These are phyloP conservation scores for Annulohypoxylon moriforme DNA, from an alignment of 495 filamentous ascomycete species.

Conservation along the genomic window DNA sequence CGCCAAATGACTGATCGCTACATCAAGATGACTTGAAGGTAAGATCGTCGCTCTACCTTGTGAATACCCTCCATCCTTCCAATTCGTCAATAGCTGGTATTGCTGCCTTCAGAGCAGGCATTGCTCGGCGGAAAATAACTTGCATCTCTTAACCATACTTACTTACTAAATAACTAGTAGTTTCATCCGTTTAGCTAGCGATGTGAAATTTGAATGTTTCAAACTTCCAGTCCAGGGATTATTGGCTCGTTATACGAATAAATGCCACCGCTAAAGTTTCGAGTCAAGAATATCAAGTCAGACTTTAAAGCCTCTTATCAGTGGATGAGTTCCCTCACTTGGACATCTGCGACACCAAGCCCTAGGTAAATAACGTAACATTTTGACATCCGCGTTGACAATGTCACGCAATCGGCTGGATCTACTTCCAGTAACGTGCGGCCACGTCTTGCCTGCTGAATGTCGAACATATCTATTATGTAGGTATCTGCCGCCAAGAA, in stretches of 20 bases:
- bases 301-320: not conserved
- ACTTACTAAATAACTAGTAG: no score
- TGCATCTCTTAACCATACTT: not conserved
- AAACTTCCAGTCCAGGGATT: not conserved
- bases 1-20: slow-evolving; percentile 29
- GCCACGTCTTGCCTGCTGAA: slow-evolving; percentile 22
- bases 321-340: not conserved
- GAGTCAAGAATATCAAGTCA: not conserved
- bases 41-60: slow-evolving; percentile 25
- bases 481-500: slow-evolving; percentile 28
- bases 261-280: not conserved
- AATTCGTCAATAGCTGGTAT: not conserved
- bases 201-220: not conserved
- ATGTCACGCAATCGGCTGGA: slow-evolving; percentile 8
- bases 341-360: not conserved
- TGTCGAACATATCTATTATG: slow-evolving; percentile 17
- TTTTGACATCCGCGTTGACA: slow-evolving; percentile 12
- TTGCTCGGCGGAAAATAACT: not conserved
- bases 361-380: slow-evolving; percentile 7
- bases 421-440: slow-evolving; percentile 13
- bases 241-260: slow-evolving; percentile 31
- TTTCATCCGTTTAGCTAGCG: not conserved
- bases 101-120: not conserved
- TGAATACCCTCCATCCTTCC: slow-evolving; percentile 8
- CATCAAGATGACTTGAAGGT: slow-evolving; percentile 17